Percentiles rank a stretch among this genome's conserved stretches.
Evolutionary conservation across 2,329 filamentous ascomycete species (phyloP).

Genomic region (Tolypocladium nubicola): DNA sequence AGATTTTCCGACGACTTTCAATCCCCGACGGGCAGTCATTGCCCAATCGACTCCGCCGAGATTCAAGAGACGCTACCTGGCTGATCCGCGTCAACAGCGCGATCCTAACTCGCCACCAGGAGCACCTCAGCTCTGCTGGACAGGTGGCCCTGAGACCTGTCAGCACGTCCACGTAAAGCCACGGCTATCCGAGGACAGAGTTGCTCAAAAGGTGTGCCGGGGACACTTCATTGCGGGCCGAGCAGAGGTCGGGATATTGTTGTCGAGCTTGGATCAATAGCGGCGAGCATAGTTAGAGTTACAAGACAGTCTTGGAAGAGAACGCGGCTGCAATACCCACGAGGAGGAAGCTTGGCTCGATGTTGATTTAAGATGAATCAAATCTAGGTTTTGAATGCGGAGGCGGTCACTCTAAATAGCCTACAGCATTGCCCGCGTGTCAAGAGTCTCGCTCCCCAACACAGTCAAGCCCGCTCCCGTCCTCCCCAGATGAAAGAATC

Average conservation of each 20-base stretch:
- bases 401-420: constrained; percentile 2
- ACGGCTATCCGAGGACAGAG: neutral
- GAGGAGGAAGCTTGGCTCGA: constrained; percentile 4
- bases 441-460: neutral
- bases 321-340: constrained; percentile 3
- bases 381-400: constrained; percentile 4
- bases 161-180: neutral
- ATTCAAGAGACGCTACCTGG: neutral
- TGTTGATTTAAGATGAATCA: constrained; percentile 5
- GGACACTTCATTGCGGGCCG: too few species aligned
- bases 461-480: neutral
- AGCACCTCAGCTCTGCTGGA: neutral
- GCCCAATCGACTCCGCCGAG: neutral
- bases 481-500: constrained; percentile 1
- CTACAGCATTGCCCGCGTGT: neutral
- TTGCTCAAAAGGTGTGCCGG: neutral
- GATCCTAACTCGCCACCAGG: neutral
- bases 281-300: neutral
- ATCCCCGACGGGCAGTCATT: neutral
- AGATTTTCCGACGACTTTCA: neutral
- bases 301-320: neutral
- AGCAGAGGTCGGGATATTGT: neutral
- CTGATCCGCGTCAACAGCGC: neutral
- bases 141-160: neutral
- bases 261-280: neutral